phyloP scores from a whole-genome alignment of 352 stramenopile genomes.

The Phytopythium sindhum region DNA sequence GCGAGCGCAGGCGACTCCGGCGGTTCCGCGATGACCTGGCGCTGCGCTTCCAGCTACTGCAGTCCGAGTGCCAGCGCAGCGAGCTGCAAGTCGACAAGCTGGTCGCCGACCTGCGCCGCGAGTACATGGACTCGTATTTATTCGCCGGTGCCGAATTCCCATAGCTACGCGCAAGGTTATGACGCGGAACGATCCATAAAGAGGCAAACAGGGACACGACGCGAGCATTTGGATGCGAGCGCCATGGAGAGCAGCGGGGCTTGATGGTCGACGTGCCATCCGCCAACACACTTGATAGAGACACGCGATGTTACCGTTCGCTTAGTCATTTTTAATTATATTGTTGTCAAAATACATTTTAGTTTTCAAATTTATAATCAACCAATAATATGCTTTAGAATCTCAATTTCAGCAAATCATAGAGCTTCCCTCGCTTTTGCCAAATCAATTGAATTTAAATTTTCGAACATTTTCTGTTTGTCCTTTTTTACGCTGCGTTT shows the following conservation, averaged over 20 bases:
- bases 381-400: constrained; percentile 1
- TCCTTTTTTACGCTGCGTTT: neutral
- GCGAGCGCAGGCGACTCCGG: constrained; percentile 39
- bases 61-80: constrained; percentile 51
- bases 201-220: neutral
- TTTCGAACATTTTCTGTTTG: neutral
- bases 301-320: neutral
- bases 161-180: neutral
- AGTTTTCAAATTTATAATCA: neutral
- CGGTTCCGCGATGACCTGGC: constrained; percentile 44
- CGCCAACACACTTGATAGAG: neutral
- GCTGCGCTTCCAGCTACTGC: constrained; percentile 53
- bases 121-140: constrained; percentile 68
- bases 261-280: neutral
- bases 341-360: constrained; percentile 11
- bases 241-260: neutral
- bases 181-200: neutral
- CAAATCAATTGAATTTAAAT: neutral
- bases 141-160: constrained; percentile 29
- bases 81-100: constrained; percentile 56
- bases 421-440: constrained; percentile 27
- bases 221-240: neutral
- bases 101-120: constrained; percentile 46
- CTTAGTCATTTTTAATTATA: neutral
- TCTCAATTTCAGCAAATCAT: constrained; percentile 30